Evolutionary conservation across 257 asterid genomes (phyloP).

Genomic region (Nicotiana attenuata): DNA sequence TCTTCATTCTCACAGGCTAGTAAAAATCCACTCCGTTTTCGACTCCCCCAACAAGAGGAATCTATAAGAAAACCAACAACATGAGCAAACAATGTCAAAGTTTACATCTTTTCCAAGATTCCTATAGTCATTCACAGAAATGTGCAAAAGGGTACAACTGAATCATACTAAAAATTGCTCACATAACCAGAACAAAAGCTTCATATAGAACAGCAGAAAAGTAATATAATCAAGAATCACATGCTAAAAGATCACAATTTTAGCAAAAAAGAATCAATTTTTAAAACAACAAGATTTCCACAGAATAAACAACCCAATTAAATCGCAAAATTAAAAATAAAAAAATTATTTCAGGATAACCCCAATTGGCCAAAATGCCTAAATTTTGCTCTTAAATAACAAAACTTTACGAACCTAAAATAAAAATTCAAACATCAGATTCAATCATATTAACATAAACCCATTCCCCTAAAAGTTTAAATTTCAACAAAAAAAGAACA

Average conservation of each 20-base stretch:
- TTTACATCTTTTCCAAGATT: neutral
- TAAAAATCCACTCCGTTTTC: neutral
- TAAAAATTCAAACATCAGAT: neutral
- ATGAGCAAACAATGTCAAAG: neutral
- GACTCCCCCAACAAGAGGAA: neutral
- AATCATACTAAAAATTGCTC: neutral
- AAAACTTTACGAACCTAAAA: neutral
- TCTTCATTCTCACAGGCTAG: slow-evolving; percentile 24
- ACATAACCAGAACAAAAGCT: neutral
- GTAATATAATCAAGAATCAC: neutral
- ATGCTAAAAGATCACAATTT: neutral
- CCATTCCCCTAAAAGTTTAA: neutral
- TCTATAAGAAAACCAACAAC: neutral
- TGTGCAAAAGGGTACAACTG: neutral
- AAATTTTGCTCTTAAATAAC: neutral
- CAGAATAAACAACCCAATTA: neutral
- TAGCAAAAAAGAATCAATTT: neutral
- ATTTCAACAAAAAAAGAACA: neutral
- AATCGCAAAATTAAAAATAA: neutral
- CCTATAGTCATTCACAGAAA: too few species aligned
- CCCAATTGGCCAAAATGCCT: neutral
- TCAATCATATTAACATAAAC: neutral
- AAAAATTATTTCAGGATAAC: too few species aligned
- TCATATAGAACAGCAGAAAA: neutral
- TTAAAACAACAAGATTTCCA: neutral